Conservation (phyloP, 768 basidiomycete species). For the Leccinum pellstonianum region DNA sequence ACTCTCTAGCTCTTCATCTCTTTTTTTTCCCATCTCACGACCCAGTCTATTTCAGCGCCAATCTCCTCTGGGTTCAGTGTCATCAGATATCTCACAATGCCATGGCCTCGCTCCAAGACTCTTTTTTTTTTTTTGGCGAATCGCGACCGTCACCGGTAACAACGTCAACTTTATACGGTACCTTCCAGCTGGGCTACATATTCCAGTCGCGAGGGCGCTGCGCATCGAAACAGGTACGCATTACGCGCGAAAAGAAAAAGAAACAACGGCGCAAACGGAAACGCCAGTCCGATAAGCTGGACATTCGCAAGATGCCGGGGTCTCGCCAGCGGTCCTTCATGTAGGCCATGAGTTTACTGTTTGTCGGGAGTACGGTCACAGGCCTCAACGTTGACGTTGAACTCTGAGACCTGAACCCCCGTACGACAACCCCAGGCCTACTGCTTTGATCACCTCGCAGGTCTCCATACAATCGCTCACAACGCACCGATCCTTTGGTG, state of each 20-base stretch:
- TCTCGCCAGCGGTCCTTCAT: background rate
- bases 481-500: background rate
- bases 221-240: background rate
- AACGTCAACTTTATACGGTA: background rate
- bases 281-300: background rate
- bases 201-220: background rate
- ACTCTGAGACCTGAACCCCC: background rate
- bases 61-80: background rate
- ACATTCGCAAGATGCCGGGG: background rate
- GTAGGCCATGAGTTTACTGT: background rate
- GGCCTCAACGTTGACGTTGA: background rate
- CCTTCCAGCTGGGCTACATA: background rate
- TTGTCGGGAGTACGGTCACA: background rate
- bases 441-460: background rate
- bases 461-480: background rate
- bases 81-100: background rate
- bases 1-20: background rate
- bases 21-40: background rate
- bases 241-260: background rate
- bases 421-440: background rate
- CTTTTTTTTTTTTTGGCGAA: background rate
- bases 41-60: background rate
- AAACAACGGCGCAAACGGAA: background rate
- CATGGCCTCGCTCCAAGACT: background rate
- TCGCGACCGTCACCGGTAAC: background rate